A percentile compares a stretch with the other conserved stretches of the same genome.
phyloP scores from a whole-genome alignment of 768 basidiomycete genomes.

The Suillus spraguei region DNA sequence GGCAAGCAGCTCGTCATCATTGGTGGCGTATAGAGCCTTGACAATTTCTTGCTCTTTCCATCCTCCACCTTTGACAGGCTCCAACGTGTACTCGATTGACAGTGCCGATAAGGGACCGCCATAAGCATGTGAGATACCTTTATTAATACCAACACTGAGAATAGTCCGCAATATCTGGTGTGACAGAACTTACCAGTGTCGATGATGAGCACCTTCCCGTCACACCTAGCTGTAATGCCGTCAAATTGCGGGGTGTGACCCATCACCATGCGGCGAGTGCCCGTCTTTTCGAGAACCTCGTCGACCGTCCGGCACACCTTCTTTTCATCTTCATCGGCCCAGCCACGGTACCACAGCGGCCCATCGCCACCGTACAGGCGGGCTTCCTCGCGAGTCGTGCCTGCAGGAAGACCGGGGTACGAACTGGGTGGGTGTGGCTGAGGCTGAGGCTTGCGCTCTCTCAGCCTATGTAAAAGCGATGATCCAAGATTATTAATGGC shows the following conservation, averaged over 20 bases:
- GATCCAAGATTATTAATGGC: conserved; percentile 77
- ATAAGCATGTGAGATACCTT: conserved; percentile 94
- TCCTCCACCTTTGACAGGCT: conserved; percentile 48
- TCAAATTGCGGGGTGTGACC: conserved; percentile 95
- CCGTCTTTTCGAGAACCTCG: conserved; percentile 68
- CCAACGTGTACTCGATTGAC: conserved; percentile 82
- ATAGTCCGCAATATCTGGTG: not conserved
- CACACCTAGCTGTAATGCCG: conserved; percentile 84
- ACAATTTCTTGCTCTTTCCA: conserved; percentile 40
- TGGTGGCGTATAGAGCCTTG: conserved; percentile 36
- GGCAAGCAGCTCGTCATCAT: conserved; percentile 32
- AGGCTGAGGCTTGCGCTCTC: conserved; percentile 63
- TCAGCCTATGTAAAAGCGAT: conserved; percentile 71
- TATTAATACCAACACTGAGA: conserved; percentile 12
- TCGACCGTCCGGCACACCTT: conserved; percentile 73
- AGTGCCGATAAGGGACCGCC: conserved; percentile 91
- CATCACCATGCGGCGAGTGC: conserved; percentile 90
- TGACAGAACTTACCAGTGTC: conserved; percentile 72
- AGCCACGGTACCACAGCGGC: conserved; percentile 94
- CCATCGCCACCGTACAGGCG: conserved; percentile 77
- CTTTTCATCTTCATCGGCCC: conserved; percentile 77
- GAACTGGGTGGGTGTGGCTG: conserved; percentile 79
- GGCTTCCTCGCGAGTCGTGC: conserved; percentile 64
- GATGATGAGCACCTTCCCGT: conserved; percentile 93
- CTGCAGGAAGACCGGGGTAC: conserved; percentile 71